phyloP scores from a whole-genome alignment of 2,329 filamentous ascomycete genomes.

The Pestalotiopsis sp. region DNA sequence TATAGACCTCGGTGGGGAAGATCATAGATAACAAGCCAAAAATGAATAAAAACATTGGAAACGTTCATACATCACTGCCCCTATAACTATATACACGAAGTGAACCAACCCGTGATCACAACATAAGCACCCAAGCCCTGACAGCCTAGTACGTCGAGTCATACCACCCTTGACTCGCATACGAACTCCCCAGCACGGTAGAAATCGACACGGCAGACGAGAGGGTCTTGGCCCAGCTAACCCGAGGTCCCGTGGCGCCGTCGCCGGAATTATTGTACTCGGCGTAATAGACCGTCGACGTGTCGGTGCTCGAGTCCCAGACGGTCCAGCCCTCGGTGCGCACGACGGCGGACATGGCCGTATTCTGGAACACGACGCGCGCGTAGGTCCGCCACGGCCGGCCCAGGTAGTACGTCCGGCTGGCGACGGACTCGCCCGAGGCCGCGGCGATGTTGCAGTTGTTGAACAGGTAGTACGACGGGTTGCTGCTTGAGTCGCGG shows the following conservation, averaged over 20 bases:
- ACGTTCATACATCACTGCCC: background rate
- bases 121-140: background rate
- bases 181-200: constrained; percentile 27
- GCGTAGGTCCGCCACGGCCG: constrained; percentile 51
- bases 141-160: constrained; percentile 19
- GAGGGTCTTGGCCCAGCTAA: constrained; percentile 43
- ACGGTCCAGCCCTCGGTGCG: constrained; percentile 61
- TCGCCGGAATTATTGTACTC: constrained; percentile 64
- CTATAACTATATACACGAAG: background rate
- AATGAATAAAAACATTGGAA: background rate
- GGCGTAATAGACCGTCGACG: constrained; percentile 55
- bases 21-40: background rate
- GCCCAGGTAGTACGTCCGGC: constrained; percentile 49
- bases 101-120: background rate
- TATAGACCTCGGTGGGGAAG: background rate
- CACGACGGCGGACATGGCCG: constrained; percentile 55
- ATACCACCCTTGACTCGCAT: constrained; percentile 23
- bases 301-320: constrained; percentile 57
- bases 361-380: constrained; percentile 52
- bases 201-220: constrained; percentile 35
- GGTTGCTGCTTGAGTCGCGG: constrained; percentile 36
- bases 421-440: constrained; percentile 37
- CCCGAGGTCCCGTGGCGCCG: constrained; percentile 57
- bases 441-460: constrained; percentile 44
- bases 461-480: constrained; percentile 51